These are phyloP conservation scores for Teratosphaeria nubilosa DNA, from an alignment of 2,329 filamentous ascomycete species.

Conservation along the genomic window DNA sequence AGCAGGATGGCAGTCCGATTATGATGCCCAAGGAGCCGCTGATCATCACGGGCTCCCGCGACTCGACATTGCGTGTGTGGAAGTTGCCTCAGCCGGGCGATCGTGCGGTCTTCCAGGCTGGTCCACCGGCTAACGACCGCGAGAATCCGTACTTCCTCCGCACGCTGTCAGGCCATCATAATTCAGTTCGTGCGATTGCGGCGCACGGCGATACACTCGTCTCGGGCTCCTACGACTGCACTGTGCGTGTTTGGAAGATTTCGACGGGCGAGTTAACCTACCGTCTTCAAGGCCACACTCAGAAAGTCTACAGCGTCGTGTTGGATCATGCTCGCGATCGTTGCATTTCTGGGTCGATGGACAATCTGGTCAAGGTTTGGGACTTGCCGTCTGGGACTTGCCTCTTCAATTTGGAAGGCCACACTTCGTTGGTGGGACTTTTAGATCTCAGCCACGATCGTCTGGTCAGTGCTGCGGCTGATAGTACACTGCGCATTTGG, in stretches of 20 bases:
- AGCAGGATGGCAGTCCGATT: slow-evolving; percentile 57
- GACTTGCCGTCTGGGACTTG: slow-evolving; percentile 77
- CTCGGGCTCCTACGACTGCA: slow-evolving; percentile 92
- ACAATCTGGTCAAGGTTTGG: slow-evolving; percentile 97
- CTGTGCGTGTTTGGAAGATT: slow-evolving; percentile 92
- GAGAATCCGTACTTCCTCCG: slow-evolving; percentile 95
- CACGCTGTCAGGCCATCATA: slow-evolving; percentile 72
- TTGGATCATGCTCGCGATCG: slow-evolving; percentile 83
- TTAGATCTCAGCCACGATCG: slow-evolving; percentile 82
- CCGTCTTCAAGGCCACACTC: slow-evolving; percentile 71
- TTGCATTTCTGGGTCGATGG: slow-evolving; percentile 97
- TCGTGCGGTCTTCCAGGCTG: slow-evolving; percentile 66
- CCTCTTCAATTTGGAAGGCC: slow-evolving; percentile 83
- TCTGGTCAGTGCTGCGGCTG: slow-evolving; percentile 87
- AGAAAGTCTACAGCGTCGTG: slow-evolving; percentile 97
- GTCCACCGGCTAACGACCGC: slow-evolving; percentile 59
- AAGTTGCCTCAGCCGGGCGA: slow-evolving; percentile 75
- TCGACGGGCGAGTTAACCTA: slow-evolving; percentile 85
- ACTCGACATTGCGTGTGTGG: slow-evolving; percentile 91
- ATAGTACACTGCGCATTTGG: slow-evolving; percentile 93
- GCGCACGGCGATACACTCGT: slow-evolving; percentile 93
- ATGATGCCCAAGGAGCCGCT: slow-evolving; percentile 91
- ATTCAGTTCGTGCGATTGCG: slow-evolving; percentile 92
- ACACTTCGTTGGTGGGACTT: slow-evolving; percentile 82
- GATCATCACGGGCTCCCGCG: slow-evolving; percentile 93